Base-by-base conservation (phyloP, 306 rosid species). In the Biancaea sappan region DNA sequence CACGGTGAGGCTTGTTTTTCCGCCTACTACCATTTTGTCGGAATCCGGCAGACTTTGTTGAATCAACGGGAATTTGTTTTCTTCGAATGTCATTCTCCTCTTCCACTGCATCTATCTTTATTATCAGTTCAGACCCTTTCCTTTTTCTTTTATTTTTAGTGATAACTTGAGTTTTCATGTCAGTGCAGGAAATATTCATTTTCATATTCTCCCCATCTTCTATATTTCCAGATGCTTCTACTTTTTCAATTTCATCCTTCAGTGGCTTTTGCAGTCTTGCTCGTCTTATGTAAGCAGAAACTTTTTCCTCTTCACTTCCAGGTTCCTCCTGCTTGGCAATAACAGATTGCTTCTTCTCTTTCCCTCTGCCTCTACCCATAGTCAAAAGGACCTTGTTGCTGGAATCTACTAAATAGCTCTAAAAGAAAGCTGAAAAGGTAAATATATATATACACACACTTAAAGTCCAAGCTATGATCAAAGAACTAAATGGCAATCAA, bases 1-100 rank as follows among this genome's bases (percentile, higher is more conserved):
- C 98, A 8, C 98, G 91, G 53, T 31, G 93, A 29, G 98, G 98
- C 84, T 87, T 93, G 86, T 47, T 93, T 72, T 93, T 91, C 34
- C 97, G 84, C 87, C 97, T 80, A 79, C 97, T 91, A 8, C 98
- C 92, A 71, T 81, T 87, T 56, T 89, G 96, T 13, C 98, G 86
- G 79, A 89, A 91, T 66, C 98, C 89, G 19, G 82, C 80, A n/a
- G 86, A 69, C 83, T 90, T 88, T 2, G 79, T 66, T 2, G 90
- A 54, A 65, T 85, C 88, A 69, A 68, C 81, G 5, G 88, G 69
- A 26, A 44, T 71, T 62, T 86, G 25, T 70, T 81, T 86, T 56
- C 79, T 71, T 54, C 63, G 84, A 28, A 81, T 21, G 71, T 71
- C 86, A 35, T 51, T 79, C 19, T 90, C 91, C 66, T 86, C 88